Percentiles rank a stretch among this genome's conserved stretches.
Evolutionary conservation across 805 yeast genomes (phyloP).

Genomic region (Schwanniomyces vanrijiae): DNA sequence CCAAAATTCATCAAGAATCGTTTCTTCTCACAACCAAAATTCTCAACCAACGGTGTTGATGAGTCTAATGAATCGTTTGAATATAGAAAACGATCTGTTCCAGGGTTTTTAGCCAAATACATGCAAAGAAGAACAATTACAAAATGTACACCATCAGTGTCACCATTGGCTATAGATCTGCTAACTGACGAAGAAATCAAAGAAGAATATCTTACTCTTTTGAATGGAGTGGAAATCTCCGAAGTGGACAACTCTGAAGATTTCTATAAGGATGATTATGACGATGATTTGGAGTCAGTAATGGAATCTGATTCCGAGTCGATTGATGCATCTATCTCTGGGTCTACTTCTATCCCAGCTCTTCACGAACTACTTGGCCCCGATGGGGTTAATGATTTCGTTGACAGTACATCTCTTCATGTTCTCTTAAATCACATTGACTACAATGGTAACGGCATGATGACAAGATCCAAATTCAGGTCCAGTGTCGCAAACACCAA

Average conservation of each 20-base stretch:
- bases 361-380: conserved; percentile 24
- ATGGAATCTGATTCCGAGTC: conserved; percentile 15
- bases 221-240: conserved; percentile 28
- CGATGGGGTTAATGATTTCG: conserved; percentile 24
- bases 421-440: conserved; percentile 30
- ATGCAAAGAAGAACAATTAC: conserved; percentile 19
- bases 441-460: conserved; percentile 12
- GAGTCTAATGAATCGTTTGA: conserved; percentile 19
- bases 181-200: conserved; percentile 16
- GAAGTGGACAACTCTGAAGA: conserved; percentile 40
- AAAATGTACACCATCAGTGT: conserved; percentile 12
- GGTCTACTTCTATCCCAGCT: conserved; percentile 2
- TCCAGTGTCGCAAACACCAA: background rate
- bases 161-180: conserved; percentile 11
- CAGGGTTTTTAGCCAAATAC: conserved; percentile 27
- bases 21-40: background rate
- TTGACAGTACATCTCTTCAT: conserved; percentile 14
- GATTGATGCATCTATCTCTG: background rate
- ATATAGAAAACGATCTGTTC: conserved; percentile 17
- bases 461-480: conserved; percentile 36
- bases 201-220: conserved; percentile 20
- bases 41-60: conserved; percentile 1
- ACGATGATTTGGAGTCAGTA: conserved; percentile 19
- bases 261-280: conserved; percentile 20
- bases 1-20: conserved; percentile 5